phyloP scores from a whole-genome alignment of 345 rosid genomes.

The Corymbia maculata region DNA sequence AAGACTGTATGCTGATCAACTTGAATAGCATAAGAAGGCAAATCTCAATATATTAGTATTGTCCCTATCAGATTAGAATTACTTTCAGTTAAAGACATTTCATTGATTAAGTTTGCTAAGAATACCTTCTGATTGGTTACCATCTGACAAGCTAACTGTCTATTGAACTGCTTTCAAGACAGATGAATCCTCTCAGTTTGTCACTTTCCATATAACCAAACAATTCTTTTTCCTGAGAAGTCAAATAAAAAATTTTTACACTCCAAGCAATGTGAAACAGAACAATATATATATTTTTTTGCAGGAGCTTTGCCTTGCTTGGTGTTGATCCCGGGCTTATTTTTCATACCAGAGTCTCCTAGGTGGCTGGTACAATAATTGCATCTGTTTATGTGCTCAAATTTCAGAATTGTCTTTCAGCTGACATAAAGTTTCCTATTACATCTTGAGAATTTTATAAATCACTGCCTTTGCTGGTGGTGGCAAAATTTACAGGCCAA shows the following conservation, averaged over 20 bases:
- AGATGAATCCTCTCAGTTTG: background rate
- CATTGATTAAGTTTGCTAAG: background rate
- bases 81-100: background rate
- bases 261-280: background rate
- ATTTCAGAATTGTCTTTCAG: background rate
- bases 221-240: background rate
- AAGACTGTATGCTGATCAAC: background rate
- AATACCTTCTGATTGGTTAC: background rate
- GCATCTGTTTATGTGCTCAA: background rate
- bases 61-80: background rate
- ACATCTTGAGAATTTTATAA: background rate
- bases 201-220: background rate
- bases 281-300: background rate
- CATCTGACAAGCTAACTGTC: background rate
- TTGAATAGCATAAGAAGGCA: background rate
- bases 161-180: background rate
- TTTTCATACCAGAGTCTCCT: constrained; percentile 82
- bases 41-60: background rate
- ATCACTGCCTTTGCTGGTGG: background rate
- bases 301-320: constrained; percentile 62
- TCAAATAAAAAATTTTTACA: background rate
- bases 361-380: constrained; percentile 55
- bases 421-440: background rate
- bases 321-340: constrained; percentile 61
- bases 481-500: constrained; percentile 47